Percentiles rank a stretch among this genome's conserved stretches.
These are phyloP conservation scores for Daldinia decipiens DNA, from an alignment of 495 filamentous ascomycete genomes.

Conservation along the genomic window DNA sequence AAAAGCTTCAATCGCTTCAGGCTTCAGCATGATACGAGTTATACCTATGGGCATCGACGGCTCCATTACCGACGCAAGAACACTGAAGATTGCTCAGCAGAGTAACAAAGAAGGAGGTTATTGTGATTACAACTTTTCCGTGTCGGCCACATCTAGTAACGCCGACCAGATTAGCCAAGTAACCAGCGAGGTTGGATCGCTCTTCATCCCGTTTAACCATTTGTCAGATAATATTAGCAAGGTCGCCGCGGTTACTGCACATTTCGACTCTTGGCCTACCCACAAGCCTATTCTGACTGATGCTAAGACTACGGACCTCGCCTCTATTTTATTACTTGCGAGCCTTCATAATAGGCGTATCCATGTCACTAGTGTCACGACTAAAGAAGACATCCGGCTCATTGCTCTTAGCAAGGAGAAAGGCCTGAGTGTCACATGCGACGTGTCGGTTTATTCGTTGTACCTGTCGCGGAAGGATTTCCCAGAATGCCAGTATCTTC, in stretches of 20 bases:
- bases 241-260: conserved; percentile 81
- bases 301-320: conserved; percentile 83
- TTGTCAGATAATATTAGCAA: conserved; percentile 87
- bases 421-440: conserved; percentile 84
- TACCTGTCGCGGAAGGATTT: conserved; percentile 81
- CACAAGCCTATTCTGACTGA: conserved; percentile 89
- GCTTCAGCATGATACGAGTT: conserved; percentile 86
- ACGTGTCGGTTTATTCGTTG: conserved; percentile 83
- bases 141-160: conserved; percentile 81
- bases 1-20: conserved; percentile 77
- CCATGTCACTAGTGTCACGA: conserved; percentile 84
- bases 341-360: conserved; percentile 86
- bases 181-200: conserved; percentile 78
- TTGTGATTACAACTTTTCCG: conserved; percentile 89
- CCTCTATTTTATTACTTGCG: conserved; percentile 80
- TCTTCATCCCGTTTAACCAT: conserved; percentile 91
- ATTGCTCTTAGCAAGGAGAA: conserved; percentile 85
- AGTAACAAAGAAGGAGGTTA: conserved; percentile 73
- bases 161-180: conserved; percentile 78
- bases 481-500: conserved; percentile 73
- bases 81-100: conserved; percentile 78
- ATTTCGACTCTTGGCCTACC: conserved; percentile 82
- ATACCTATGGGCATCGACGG: conserved; percentile 80
- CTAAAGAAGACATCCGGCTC: conserved; percentile 82
- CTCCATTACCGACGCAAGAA: conserved; percentile 76